Evolutionary conservation across 768 basidiomycete species (phyloP).

Genomic region (Strobilomyces dryophilus): DNA sequence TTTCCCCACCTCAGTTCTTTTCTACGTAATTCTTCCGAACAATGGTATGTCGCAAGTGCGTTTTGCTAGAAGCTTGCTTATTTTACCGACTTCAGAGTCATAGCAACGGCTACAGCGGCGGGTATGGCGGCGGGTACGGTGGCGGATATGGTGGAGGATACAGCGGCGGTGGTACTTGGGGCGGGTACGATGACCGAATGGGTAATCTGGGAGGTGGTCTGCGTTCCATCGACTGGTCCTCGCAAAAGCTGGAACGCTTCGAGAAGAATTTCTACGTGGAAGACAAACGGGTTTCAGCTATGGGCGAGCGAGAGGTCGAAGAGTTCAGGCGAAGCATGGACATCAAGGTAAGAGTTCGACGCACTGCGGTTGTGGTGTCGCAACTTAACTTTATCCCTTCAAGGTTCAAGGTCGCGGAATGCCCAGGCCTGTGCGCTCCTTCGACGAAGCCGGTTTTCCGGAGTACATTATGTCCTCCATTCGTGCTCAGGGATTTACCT

Average conservation of each 20-base stretch:
- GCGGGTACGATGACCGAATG: constrained; percentile 62
- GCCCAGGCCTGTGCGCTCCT: constrained; percentile 84
- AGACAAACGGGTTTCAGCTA: constrained; percentile 75
- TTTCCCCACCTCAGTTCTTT: not conserved
- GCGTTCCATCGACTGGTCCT: constrained; percentile 80
- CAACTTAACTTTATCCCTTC: not conserved
- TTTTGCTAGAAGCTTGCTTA: not conserved
- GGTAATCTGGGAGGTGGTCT: constrained; percentile 77
- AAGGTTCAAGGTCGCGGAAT: constrained; percentile 86
- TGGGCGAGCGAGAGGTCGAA: constrained; percentile 81
- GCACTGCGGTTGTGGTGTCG: not conserved
- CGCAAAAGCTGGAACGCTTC: constrained; percentile 71
- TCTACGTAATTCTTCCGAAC: constrained; percentile 3
- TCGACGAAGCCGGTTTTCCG: constrained; percentile 95
- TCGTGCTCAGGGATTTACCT: constrained; percentile 85
- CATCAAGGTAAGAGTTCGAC: constrained; percentile 61
- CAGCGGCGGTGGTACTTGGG: constrained; percentile 31
- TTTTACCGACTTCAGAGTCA: constrained; percentile 21
- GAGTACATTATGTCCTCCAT: constrained; percentile 95
- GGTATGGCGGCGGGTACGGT: constrained; percentile 18
- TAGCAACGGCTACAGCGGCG: constrained; percentile 33
- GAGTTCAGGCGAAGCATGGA: constrained; percentile 82
- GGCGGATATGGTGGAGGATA: constrained; percentile 28
- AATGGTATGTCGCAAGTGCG: constrained; percentile 15
- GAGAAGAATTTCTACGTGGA: constrained; percentile 99